Conservation (phyloP, 2,329 filamentous ascomycete species). For the Rhexocercosporidium sp. region DNA sequence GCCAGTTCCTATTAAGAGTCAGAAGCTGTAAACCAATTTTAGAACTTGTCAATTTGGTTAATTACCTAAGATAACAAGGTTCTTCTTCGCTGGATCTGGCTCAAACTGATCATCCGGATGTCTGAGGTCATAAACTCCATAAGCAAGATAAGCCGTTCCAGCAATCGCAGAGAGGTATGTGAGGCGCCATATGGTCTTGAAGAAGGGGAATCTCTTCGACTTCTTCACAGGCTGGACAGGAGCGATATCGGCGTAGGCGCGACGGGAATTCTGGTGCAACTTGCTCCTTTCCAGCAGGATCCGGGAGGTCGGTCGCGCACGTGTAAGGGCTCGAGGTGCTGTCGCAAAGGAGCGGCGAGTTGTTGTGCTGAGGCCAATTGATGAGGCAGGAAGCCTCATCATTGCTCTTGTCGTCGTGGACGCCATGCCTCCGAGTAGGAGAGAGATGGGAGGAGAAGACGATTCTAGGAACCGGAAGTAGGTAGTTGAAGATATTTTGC, state of each 20-base stretch:
- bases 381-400: conserved; percentile 39
- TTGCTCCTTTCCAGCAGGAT: conserved; percentile 34
- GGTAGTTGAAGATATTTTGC: conserved; percentile 13
- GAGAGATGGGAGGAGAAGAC: conserved; percentile 18
- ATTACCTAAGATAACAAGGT: conserved; percentile 91
- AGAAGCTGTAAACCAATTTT: background rate
- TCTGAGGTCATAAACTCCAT: conserved; percentile 81
- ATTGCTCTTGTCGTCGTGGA: conserved; percentile 40
- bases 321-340: conserved; percentile 34
- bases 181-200: conserved; percentile 84
- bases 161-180: conserved; percentile 77
- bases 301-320: conserved; percentile 36
- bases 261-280: conserved; percentile 48
- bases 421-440: conserved; percentile 38
- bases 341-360: conserved; percentile 39
- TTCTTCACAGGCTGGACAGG: conserved; percentile 49
- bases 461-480: background rate
- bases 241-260: conserved; percentile 48
- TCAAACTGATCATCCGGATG: conserved; percentile 80
- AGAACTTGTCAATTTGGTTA: conserved; percentile 31
- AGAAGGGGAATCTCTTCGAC: conserved; percentile 65
- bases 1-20: conserved; percentile 72
- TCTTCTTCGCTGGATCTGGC: conserved; percentile 92
- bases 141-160: conserved; percentile 73
- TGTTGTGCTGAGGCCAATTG: conserved; percentile 39